Evolutionary conservation across 2,329 filamentous ascomycete species (phyloP), one percentile per base, ranked within the genome.

Genomic region (Cladosporium sp.): DNA sequence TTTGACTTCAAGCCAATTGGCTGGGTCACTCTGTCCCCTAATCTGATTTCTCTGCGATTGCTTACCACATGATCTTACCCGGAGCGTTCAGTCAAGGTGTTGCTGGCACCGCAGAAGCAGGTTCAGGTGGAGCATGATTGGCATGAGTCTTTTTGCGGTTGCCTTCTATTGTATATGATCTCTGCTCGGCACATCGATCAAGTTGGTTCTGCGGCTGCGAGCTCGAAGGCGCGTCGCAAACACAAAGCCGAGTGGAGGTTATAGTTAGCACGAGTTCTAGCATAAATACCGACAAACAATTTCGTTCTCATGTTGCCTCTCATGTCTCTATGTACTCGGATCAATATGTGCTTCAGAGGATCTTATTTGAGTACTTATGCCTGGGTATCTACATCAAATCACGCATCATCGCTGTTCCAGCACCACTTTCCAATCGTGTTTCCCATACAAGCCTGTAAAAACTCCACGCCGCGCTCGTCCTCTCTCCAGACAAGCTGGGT

Each of bases 361-460:
- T n/a, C 25, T 28, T 28, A 4, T 28, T 28, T 28, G 25, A 28
- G 25, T 28, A 28, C 9, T 28, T 4, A 28, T 39, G 36, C 4
- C 19, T n/a, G 13, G 35, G 13, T 37, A 15, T 37, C n/a, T 5
- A n/a, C 2, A 6, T 39, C 10, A 9, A 19, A 40, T 20, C 20
- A 28, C 17, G 42, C 12, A 45, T 48, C 45, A 13, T 48, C 45
- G 25, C 28, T 35, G n/a, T 48, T 48, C 58, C 56, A 65, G 13
- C 37, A 54, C 65, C 65, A 67, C 36, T 42, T 57, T 34, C 62
- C 62, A 32, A 67, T 45, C 15, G 51, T 54, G 20, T 61, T 42
- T 2, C 58, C 53, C 4, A 60, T 52, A 25, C 65, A 67, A 7
- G 60, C 64, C 51, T 67, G 65, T 22, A 67, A 36, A 24, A 58